These are phyloP conservation scores for Sesbania bispinosa DNA, from an alignment of 306 rosid species.

Conservation along the genomic window DNA sequence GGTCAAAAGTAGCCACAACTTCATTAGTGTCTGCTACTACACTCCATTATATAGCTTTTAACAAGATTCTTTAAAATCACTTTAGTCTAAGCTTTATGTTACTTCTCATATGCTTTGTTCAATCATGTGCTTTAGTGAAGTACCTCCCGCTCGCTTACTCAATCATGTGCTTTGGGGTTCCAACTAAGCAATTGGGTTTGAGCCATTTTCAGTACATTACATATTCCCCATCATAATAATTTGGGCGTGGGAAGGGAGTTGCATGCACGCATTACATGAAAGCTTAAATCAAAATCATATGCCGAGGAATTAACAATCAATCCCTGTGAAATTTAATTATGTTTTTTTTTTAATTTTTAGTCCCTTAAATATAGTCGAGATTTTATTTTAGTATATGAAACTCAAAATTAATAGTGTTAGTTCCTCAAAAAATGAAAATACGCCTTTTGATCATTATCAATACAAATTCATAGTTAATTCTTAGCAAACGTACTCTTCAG, in stretches of 20 bases:
- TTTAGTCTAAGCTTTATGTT: constrained; percentile 88
- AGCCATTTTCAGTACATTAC: constrained; percentile 28
- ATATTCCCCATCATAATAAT: constrained; percentile 22
- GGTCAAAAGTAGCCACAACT: constrained; percentile 72
- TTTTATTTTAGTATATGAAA: too few relatives aligned
- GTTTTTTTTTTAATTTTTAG: neutral
- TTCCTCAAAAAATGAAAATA: too few relatives aligned
- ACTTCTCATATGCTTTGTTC: constrained; percentile 62
- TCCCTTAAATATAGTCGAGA: too few relatives aligned
- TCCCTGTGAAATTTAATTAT: neutral
- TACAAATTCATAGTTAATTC: too few relatives aligned
- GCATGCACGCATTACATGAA: constrained; percentile 21
- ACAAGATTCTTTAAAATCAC: constrained; percentile 72
- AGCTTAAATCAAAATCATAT: constrained; percentile 7
- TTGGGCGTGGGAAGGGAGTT: constrained; percentile 4
- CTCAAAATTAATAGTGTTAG: too few relatives aligned
- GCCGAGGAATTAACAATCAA: neutral
- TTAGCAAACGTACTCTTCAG: too few relatives aligned
- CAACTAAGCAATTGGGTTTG: constrained; percentile 22
- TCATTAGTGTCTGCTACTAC: constrained; percentile 93
- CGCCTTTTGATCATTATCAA: too few relatives aligned
- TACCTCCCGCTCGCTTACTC: constrained; percentile 36
- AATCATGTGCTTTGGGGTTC: constrained; percentile 51
- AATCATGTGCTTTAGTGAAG: constrained; percentile 45
- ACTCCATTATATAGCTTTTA: constrained; percentile 90